Percentiles rank a stretch among this genome's conserved stretches.
phyloP scores from a whole-genome alignment of 148 eudicot genomes.

The Chenopodium suecicum region DNA sequence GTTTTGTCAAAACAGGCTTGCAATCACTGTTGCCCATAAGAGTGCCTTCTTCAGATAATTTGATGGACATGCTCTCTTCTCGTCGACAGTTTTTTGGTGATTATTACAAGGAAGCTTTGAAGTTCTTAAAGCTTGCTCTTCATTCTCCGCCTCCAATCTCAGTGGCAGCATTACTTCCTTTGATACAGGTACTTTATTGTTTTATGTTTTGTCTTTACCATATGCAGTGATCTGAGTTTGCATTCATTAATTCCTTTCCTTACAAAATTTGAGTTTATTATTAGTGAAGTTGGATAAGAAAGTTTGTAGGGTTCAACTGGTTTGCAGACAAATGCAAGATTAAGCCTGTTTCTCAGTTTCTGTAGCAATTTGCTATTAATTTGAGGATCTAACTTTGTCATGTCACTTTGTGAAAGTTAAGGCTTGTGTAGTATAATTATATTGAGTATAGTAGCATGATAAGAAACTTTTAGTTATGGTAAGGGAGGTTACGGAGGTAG shows the following conservation, averaged over 20 bases:
- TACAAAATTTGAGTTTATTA: neutral
- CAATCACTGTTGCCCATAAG: conserved; percentile 59
- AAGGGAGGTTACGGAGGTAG: too few relatives aligned
- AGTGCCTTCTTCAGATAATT: conserved; percentile 38
- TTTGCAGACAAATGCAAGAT: too few relatives aligned
- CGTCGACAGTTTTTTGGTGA: conserved; percentile 41
- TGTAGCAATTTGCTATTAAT: too few relatives aligned
- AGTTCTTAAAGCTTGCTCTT: conserved; percentile 60
- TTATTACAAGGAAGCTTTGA: conserved; percentile 53
- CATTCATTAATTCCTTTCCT: neutral
- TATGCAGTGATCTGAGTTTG: neutral
- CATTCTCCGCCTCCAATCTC: conserved; percentile 55
- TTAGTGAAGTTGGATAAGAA: neutral
- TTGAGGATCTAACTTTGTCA: too few relatives aligned
- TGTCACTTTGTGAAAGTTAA: too few relatives aligned
- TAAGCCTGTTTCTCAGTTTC: too few relatives aligned
- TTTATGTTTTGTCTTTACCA: neutral
- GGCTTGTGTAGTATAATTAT: too few relatives aligned
- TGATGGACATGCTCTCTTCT: conserved; percentile 42
- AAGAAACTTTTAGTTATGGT: too few relatives aligned
- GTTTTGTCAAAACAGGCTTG: conserved; percentile 36
- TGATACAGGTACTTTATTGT: conserved; percentile 54
- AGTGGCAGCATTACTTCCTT: conserved; percentile 68
- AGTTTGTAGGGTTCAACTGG: too few relatives aligned
- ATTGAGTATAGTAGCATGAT: too few relatives aligned